Evolutionary conservation across 768 basidiomycete species (phyloP), one percentile per base, ranked within the genome.

Genomic region (Tricholoma sp.): DNA sequence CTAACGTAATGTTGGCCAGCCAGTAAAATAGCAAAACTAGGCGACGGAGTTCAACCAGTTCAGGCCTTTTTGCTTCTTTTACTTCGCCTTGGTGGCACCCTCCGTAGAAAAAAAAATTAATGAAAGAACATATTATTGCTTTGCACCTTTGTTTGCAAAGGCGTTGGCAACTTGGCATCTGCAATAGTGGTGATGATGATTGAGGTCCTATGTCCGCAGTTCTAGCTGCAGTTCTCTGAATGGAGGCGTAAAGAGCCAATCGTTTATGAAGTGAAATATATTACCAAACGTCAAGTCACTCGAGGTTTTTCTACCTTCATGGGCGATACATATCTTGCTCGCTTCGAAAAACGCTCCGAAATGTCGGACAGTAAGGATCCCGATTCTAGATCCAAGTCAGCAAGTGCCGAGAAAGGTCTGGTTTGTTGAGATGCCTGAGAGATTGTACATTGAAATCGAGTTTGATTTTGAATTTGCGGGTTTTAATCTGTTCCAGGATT

Each of bases 281-380:
- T 36, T 62, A 62, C 61, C 59, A 15, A 36, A 45, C 59, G 61
- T 7, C 59, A 49, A n/a, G 53, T 53, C 0, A 37, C 50, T 36
- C 36, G 50, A 56, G 20, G 60, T 52, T 39, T 54, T 44, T 52
- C 52, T 20, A 34, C 34, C 36, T 45, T 53, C 8, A 20, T 29
- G 13, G 58, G 60, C 0, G 63, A 61, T 6, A 49, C 18, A 3
- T 47, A 52, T 7, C 58, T 45, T 10, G 59, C 57, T 13, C 63
- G 56, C 47, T 63, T 61, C 6, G 31, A 48, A 24, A 52, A 50
- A n/a, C 17, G 28, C 7, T 52, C 29, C 9, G 62, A 59, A 2
- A 44, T 12, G 18, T 63, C 60, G 9, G 61, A 63, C 31, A 62
- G 57, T 28, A 61, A 58, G 1, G 58, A 59, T 34, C 60, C 59